Evolutionary conservation across 2,329 filamentous ascomycete genomes (phyloP).

Genomic region (Hyphodiscus sp.): DNA sequence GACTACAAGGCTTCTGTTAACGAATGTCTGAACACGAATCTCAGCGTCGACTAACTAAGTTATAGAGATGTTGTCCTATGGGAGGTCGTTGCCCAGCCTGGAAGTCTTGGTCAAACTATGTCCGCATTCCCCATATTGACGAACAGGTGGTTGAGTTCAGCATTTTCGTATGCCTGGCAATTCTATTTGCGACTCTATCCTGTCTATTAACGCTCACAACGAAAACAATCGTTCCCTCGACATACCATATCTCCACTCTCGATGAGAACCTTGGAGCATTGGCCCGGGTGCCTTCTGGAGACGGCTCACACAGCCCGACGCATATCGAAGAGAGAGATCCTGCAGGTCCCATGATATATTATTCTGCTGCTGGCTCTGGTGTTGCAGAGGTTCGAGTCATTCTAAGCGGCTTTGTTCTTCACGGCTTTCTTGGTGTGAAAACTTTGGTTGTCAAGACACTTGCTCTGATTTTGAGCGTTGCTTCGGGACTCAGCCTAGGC

Average conservation of each 20-base stretch:
- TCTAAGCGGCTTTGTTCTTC: constrained; percentile 92
- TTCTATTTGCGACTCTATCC: constrained; percentile 62
- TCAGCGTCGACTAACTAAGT: constrained; percentile 14
- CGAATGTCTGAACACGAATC: not conserved
- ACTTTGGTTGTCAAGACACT: constrained; percentile 81
- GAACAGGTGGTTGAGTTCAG: constrained; percentile 67
- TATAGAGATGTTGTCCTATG: constrained; percentile 48
- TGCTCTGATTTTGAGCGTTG: constrained; percentile 79
- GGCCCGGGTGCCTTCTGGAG: constrained; percentile 34
- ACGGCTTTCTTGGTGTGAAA: constrained; percentile 86
- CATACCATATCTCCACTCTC: constrained; percentile 77
- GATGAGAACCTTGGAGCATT: constrained; percentile 87
- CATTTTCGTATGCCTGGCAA: constrained; percentile 66
- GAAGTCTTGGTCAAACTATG: constrained; percentile 51
- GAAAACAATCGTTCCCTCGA: constrained; percentile 90
- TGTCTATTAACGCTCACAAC: constrained; percentile 80
- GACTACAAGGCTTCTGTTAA: not conserved
- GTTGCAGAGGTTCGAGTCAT: constrained; percentile 97
- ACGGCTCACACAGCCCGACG: constrained; percentile 38
- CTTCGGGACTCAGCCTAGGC: constrained; percentile 86
- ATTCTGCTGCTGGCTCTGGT: constrained; percentile 90
- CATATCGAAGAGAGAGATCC: constrained; percentile 13
- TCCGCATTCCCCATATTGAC: constrained; percentile 24
- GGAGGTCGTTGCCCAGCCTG: constrained; percentile 51
- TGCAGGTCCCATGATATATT: constrained; percentile 78